Base-by-base conservation (phyloP, 106 monocot species). In the Dendrobium huoshanense region DNA sequence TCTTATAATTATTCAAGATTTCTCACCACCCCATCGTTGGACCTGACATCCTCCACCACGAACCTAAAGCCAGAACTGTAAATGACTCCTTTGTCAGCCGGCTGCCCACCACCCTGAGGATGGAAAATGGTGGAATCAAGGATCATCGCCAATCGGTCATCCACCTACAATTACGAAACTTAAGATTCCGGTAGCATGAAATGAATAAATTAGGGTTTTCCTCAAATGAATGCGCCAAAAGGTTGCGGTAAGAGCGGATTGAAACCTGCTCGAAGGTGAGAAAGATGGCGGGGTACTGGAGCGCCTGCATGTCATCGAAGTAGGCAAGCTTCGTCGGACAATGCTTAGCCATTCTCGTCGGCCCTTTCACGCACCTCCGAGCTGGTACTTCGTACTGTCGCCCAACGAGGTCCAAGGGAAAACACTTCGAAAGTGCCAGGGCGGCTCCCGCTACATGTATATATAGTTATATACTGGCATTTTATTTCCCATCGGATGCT, bases 21-120 rank as follows among this genome's bases (percentile, higher is more conserved):
- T 20, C 87, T 83, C 55, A 91, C 94, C 87, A 89, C 41, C 41
- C 85, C 89, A 49, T 91, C 86, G 77, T 90, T 94, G 61, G 77
- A 84, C 44, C 93, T 77, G 55, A 89, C 93, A 75, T 94, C 93
- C 61, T 89, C 84, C 20, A 94, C 93, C 33, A 94, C 64, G 79
- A 94, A 91, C 87, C 77, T 94, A 55, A 82, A 58, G 47, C 64
- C 84, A 22, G 80, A 64, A 37, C 1, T 51, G 48, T 41, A 61
- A n/a, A 88, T 82, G 82, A 72, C 83, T n/a, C 94, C 94, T 7
- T 85, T 84, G 81, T 95, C 94, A 7, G 90, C 86, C 16, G 94
- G 92, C 80, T 95, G 94, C 41, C 94, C 94, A 27, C 94, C 94
- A 9, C 94, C 94, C 74, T 92, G 94, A 20, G 94, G 94, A 40